A percentile compares a stretch with the other conserved stretches of the same genome.
These are phyloP conservation scores for Solioccasus polychromus DNA, from an alignment of 768 basidiomycete species.

Conservation along the genomic window DNA sequence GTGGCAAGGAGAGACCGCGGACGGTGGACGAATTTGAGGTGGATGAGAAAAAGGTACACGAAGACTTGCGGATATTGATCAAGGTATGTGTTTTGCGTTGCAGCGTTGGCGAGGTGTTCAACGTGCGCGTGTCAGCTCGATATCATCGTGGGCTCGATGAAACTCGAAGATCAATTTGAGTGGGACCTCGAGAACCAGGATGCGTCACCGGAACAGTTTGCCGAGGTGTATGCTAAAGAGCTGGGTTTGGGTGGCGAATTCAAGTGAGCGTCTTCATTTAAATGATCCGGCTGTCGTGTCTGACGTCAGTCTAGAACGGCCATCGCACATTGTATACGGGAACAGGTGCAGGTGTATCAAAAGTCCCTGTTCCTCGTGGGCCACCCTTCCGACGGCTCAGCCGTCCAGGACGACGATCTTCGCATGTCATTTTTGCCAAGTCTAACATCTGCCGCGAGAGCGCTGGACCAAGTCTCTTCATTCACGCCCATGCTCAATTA, in stretches of 20 bases:
- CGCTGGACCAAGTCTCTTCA: slow-evolving; percentile 70
- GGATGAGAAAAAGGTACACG: slow-evolving; percentile 62
- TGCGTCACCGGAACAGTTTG: slow-evolving; percentile 90
- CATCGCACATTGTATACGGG: slow-evolving; percentile 92
- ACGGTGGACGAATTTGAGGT: slow-evolving; percentile 60
- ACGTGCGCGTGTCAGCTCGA: slow-evolving; percentile 62
- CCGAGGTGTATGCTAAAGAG: slow-evolving; percentile 81
- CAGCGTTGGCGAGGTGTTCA: slow-evolving; percentile 6
- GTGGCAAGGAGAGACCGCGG: slow-evolving; percentile 45
- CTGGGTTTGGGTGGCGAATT: slow-evolving; percentile 92
- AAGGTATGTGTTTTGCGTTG: slow-evolving; percentile 59
- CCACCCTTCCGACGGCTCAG: slow-evolving; percentile 76
- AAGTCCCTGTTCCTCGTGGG: slow-evolving; percentile 90
- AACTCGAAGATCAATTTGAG: slow-evolving; percentile 95
- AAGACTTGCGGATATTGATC: slow-evolving; percentile 90
- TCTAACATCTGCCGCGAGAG: slow-evolving; percentile 65
- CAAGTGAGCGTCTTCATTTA: slow-evolving; percentile 49
- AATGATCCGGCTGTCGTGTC: background rate
- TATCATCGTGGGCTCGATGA: slow-evolving; percentile 89
- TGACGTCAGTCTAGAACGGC: slow-evolving; percentile 65
- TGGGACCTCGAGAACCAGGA: slow-evolving; percentile 87
- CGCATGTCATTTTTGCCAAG: slow-evolving; percentile 85
- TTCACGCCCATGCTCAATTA: slow-evolving; percentile 91
- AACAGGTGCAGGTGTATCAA: slow-evolving; percentile 90
- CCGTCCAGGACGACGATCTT: slow-evolving; percentile 87